A percentile compares a stretch with the other conserved stretches of the same genome.
Evolutionary conservation across 257 asterid species (phyloP).

Genomic region (Capsicum rhomboideum): DNA sequence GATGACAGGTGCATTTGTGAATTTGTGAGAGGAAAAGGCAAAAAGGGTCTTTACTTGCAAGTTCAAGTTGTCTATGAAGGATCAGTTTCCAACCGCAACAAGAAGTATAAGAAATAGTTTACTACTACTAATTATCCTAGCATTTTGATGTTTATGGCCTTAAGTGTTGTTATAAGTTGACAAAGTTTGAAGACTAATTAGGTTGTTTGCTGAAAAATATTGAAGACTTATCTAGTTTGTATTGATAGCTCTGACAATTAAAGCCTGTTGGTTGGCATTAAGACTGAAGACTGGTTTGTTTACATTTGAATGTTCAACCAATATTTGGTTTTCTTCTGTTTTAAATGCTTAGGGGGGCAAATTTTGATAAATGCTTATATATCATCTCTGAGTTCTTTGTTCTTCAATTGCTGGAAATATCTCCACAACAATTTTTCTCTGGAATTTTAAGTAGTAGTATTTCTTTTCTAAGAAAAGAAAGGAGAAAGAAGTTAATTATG

Average conservation of each 20-base stretch:
- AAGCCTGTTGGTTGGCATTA: neutral
- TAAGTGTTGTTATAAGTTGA: neutral
- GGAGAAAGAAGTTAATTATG: neutral
- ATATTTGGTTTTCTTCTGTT: neutral
- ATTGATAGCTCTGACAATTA: neutral
- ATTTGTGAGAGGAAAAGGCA: neutral
- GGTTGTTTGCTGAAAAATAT: too few relatives aligned
- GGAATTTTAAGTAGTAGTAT: too few relatives aligned
- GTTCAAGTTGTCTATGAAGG: neutral
- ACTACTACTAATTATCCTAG: neutral
- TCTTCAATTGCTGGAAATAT: neutral
- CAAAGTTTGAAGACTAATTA: too few relatives aligned
- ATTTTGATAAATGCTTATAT: neutral
- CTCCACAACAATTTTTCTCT: neutral
- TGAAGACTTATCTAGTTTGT: neutral
- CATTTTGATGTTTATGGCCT: neutral
- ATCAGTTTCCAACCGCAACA: neutral
- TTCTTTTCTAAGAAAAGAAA: neutral
- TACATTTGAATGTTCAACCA: neutral
- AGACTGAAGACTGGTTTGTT: neutral
- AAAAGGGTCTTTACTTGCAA: neutral
- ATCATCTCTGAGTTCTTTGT: neutral
- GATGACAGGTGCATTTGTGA: conserved; percentile 2
- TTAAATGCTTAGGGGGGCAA: neutral
- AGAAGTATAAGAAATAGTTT: neutral